phyloP scores from a whole-genome alignment of 2,329 filamentous ascomycete genomes.

The Cladosporium oxysporum region DNA sequence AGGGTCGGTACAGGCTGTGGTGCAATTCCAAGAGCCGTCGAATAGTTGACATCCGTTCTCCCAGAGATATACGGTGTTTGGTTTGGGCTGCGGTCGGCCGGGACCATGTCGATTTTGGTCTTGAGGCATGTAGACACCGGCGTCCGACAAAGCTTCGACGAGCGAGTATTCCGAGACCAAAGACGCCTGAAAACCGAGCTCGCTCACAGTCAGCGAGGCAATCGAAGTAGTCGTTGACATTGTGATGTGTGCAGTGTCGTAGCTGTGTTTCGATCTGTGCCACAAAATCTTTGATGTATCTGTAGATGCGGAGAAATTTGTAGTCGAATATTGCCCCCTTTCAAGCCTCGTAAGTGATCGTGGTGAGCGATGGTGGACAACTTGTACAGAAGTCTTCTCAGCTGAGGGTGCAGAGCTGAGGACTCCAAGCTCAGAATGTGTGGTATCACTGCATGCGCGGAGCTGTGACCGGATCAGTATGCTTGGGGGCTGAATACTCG shows the following conservation, averaged over 20 bases:
- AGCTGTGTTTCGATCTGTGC: not conserved
- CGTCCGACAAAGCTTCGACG: not conserved
- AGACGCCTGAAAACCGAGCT: not conserved
- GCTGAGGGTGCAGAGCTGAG: not conserved
- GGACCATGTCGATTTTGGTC: not conserved
- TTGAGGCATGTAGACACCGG: not conserved
- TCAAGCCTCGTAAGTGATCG: not conserved
- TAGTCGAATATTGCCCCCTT: not conserved
- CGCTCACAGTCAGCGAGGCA: not conserved
- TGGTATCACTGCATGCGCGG: not conserved
- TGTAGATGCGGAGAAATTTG: not conserved
- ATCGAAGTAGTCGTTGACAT: not conserved
- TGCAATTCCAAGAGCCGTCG: not conserved
- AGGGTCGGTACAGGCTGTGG: not conserved
- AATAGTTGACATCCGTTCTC: not conserved
- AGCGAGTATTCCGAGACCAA: not conserved
- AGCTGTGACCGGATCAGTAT: not conserved
- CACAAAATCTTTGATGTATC: not conserved
- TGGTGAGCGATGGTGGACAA: not conserved
- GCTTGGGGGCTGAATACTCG: not conserved
- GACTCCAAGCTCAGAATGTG: not conserved
- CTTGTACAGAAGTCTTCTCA: not conserved
- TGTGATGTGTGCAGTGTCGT: not conserved
- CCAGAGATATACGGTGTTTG: not conserved
- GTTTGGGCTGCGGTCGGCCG: not conserved